Conservation (phyloP, 106 monocot genomes). For the Dioscorea alata region DNA sequence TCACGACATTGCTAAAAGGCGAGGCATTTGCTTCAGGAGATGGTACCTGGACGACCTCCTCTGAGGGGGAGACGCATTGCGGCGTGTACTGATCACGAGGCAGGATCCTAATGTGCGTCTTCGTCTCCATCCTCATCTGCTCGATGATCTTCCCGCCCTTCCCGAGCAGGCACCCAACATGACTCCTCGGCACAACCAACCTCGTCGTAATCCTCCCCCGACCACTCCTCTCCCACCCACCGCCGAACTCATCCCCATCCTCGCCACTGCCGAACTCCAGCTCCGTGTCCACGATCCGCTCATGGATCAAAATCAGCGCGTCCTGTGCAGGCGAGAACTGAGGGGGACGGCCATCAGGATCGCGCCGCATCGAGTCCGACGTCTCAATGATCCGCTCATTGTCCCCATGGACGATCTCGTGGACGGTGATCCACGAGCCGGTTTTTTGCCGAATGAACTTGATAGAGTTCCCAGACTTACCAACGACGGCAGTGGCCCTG, state of each 20-base stretch:
- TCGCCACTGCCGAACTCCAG: conserved; percentile 23
- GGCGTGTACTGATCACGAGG: conserved; percentile 83
- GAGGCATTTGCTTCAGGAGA: background rate
- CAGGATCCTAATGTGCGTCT: conserved; percentile 88
- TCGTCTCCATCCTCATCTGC: conserved; percentile 97
- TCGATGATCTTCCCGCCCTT: conserved; percentile 98
- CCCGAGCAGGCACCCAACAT: conserved; percentile 92
- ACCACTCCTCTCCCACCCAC: conserved; percentile 31
- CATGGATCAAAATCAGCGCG: conserved; percentile 71
- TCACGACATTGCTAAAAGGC: too few species aligned
- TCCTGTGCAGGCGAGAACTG: conserved; percentile 85
- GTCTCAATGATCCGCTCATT: conserved; percentile 89
- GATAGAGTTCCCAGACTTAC: conserved; percentile 45
- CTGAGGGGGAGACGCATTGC: conserved; percentile 60
- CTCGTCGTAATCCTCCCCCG: conserved; percentile 54
- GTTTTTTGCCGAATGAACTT: conserved; percentile 50
- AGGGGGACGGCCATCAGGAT: conserved; percentile 86
- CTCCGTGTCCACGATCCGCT: conserved; percentile 59
- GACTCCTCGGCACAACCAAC: conserved; percentile 74
- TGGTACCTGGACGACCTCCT: conserved; percentile 92
- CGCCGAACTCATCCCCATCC: conserved; percentile 16
- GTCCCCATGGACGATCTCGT: conserved; percentile 55
- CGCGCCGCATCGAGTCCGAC: conserved; percentile 51
- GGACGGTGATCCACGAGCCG: conserved; percentile 76
- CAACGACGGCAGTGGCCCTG: conserved; percentile 47